phyloP scores from a whole-genome alignment of 2,329 filamentous ascomycete species.

The Emericellopsis atlantica region DNA sequence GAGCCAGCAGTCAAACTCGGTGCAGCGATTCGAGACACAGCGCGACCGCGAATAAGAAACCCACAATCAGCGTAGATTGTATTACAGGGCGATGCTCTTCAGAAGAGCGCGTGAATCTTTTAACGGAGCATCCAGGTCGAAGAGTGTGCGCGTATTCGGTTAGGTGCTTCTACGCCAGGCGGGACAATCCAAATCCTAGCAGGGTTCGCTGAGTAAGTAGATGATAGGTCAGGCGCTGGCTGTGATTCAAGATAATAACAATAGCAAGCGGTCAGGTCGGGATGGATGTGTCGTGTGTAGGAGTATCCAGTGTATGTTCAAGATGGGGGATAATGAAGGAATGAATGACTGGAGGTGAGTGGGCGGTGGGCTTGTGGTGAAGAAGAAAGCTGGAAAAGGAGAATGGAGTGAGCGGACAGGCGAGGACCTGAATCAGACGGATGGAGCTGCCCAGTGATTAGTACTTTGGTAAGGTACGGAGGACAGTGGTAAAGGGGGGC shows the following conservation, averaged over 20 bases:
- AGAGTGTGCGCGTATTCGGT: background rate
- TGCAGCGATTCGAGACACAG: background rate
- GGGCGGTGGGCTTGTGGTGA: constrained; percentile 11
- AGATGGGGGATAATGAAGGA: constrained; percentile 10
- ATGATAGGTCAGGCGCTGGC: no score
- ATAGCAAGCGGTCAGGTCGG: no score
- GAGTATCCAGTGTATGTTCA: background rate
- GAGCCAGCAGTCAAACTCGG: background rate
- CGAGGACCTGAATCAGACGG: no score
- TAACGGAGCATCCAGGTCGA: constrained; percentile 22
- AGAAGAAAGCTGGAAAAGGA: constrained; percentile 18
- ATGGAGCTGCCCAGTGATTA: no score
- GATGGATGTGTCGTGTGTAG: no score
- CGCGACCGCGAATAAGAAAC: no score
- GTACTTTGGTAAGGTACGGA: no score
- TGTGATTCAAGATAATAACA: no score
- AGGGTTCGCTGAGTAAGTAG: no score
- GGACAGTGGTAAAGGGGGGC: no score
- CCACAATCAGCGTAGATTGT: background rate
- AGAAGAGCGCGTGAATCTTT: constrained; percentile 16
- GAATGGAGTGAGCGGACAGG: constrained; percentile 7
- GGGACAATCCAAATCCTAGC: no score
- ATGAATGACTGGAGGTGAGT: constrained; percentile 26
- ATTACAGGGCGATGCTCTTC: constrained; percentile 13
- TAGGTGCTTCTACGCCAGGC: no score